Evolutionary conservation across 768 basidiomycete genomes (phyloP).

Genomic region (Pleurotus ostreatus): DNA sequence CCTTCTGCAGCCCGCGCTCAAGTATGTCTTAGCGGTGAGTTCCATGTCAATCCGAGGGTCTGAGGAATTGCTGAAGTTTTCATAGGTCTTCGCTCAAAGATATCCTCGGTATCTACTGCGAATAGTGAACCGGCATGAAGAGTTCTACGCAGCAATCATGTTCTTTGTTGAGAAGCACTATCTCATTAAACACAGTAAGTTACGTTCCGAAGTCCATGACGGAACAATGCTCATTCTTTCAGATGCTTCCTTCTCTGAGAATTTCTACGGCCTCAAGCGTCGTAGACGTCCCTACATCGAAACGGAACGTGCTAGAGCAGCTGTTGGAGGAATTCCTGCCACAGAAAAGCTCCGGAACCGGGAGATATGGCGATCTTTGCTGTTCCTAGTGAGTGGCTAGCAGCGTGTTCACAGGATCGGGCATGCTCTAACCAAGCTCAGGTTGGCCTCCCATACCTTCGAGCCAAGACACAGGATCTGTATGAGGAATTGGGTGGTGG

Average conservation of each 20-base stretch:
- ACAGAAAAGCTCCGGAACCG: slow-evolving; percentile 61
- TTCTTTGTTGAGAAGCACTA: slow-evolving; percentile 89
- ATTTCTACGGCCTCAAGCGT: slow-evolving; percentile 91
- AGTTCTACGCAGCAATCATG: slow-evolving; percentile 90
- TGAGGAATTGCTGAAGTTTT: background rate
- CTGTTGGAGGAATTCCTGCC: slow-evolving; percentile 59
- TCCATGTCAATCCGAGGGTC: background rate
- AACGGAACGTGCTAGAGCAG: slow-evolving; percentile 60
- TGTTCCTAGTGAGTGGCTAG: slow-evolving; percentile 63
- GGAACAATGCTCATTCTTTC: slow-evolving; percentile 6
- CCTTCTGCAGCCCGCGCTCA: slow-evolving; percentile 88
- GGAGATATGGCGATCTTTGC: slow-evolving; percentile 74
- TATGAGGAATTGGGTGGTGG: slow-evolving; percentile 90
- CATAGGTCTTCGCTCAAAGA: slow-evolving; percentile 88
- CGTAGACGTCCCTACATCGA: slow-evolving; percentile 68
- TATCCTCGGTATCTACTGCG: slow-evolving; percentile 91
- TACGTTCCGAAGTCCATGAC: background rate
- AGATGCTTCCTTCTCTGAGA: slow-evolving; percentile 95
- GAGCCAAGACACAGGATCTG: slow-evolving; percentile 86
- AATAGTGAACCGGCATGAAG: slow-evolving; percentile 92
- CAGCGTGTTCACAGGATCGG: background rate
- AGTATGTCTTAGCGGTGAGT: slow-evolving; percentile 88
- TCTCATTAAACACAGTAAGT: slow-evolving; percentile 78
- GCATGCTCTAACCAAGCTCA: slow-evolving; percentile 21
- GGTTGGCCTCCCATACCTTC: slow-evolving; percentile 87